Percentiles rank a stretch among this genome's conserved stretches.
phyloP scores from a whole-genome alignment of 352 stramenopile species.

The Phytopythium delawarense region DNA sequence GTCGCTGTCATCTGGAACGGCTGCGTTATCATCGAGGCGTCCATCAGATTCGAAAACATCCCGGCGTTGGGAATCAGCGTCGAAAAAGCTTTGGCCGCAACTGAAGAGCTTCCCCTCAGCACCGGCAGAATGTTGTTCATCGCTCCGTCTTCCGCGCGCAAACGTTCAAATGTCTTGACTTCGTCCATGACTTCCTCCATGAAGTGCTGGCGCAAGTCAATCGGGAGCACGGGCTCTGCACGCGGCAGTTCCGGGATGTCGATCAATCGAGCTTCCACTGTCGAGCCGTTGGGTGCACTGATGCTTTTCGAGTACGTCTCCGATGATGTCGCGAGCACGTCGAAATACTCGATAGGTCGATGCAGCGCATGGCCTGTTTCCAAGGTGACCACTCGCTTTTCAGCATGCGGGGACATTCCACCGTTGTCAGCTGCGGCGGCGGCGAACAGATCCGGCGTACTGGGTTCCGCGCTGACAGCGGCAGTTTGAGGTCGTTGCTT shows the following conservation, averaged over 20 bases:
- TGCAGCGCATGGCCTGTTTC: constrained; percentile 34
- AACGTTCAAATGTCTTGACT: constrained; percentile 49
- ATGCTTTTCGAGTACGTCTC: constrained; percentile 69
- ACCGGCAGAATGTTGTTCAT: constrained; percentile 58
- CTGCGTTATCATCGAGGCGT: constrained; percentile 54
- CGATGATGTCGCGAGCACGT: constrained; percentile 48
- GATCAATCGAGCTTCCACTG: constrained; percentile 59
- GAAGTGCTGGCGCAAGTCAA: constrained; percentile 47
- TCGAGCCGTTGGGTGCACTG: constrained; percentile 64
- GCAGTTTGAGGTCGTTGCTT: constrained; percentile 66
- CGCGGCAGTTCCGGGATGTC: constrained; percentile 54
- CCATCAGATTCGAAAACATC: constrained; percentile 76
- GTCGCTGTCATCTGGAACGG: constrained; percentile 31
- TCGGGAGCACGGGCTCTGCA: constrained; percentile 36
- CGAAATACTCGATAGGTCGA: constrained; percentile 60
- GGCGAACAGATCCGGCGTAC: constrained; percentile 26
- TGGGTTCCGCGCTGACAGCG: constrained; percentile 8
- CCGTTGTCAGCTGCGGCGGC: constrained; percentile 11
- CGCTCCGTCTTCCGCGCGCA: constrained; percentile 30
- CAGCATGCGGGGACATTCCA: constrained; percentile 1
- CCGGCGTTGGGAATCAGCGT: constrained; percentile 62
- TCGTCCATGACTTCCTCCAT: constrained; percentile 63
- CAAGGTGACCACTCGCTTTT: constrained; percentile 37
- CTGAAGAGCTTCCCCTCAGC: constrained; percentile 54
- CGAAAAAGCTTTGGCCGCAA: constrained; percentile 69